Conservation (phyloP, 2,329 filamentous ascomycete genomes). For the Cordyceps fumosorosea region DNA sequence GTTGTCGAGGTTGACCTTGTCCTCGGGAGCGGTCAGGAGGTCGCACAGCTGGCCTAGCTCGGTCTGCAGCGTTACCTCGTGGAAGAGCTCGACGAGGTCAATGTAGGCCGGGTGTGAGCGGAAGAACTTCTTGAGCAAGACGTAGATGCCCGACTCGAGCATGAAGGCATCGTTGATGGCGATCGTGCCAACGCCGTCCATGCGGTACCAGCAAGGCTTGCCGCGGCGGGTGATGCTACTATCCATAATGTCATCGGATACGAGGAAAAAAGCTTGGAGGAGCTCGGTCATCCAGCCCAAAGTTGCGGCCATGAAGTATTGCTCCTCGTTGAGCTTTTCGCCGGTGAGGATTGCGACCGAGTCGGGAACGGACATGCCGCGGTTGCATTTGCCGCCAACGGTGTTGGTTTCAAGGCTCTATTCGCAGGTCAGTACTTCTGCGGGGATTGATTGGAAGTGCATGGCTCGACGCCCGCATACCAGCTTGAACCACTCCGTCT, state of each 20-base stretch:
- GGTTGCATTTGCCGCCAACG: constrained; percentile 94
- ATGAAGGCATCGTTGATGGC: constrained; percentile 98
- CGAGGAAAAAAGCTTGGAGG: constrained; percentile 97
- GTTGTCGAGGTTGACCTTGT: constrained; percentile 85
- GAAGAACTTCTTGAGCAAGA: constrained; percentile 91
- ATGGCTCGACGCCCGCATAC: constrained; percentile 39
- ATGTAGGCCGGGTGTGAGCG: constrained; percentile 79
- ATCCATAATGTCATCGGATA: constrained; percentile 99
- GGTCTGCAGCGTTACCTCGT: constrained; percentile 88
- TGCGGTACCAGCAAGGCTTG: constrained; percentile 93
- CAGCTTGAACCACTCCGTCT: constrained; percentile 80
- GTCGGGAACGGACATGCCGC: constrained; percentile 95
- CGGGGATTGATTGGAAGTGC: background rate
- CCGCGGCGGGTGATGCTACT: constrained; percentile 88
- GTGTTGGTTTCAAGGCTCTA: constrained; percentile 82
- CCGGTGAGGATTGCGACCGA: constrained; percentile 73
- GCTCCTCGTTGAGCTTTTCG: constrained; percentile 64
- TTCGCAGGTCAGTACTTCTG: background rate
- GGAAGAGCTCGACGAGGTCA: constrained; percentile 92
- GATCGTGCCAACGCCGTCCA: constrained; percentile 83
- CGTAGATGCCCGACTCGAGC: constrained; percentile 86
- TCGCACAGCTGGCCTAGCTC: constrained; percentile 94
- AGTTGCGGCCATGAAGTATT: constrained; percentile 82
- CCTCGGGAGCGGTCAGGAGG: constrained; percentile 90
- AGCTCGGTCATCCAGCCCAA: constrained; percentile 98